Evolutionary conservation across 768 basidiomycete genomes (phyloP), one percentile per base, ranked within the genome.

Genomic region (Termitomyces sp.): DNA sequence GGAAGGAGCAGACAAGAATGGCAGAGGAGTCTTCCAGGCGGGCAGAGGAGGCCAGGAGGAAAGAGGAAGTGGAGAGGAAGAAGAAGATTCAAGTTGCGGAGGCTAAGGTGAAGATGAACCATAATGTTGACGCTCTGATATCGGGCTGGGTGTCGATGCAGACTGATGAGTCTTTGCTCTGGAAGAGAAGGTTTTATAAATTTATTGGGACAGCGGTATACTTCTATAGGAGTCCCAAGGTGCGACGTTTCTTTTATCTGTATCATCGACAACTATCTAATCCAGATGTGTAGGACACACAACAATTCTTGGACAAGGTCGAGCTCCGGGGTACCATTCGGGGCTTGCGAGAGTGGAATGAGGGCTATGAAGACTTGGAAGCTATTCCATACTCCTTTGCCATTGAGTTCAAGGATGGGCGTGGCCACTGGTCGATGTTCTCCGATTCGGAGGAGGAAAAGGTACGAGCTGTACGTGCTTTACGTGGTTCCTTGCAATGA

Each of bases 311-410:
- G 53, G 78, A 79, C 35, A 65, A 75, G 43, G 50, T 83, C n/a
- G 66, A 76, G 37, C 66, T 87, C 41, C 71, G 75, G 5, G 78
- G 77, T 9, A 68, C 72, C 9, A 63, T 84, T 15, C 68, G 66
- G 44, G 77, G 68, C 9, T 58, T 86, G 51, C 74, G 74, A 55
- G 86, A 87, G 60, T 85, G 83, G 80, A 73, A 79, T 53, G 81
- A 87, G 53, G 85, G 85, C 5, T 85, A 81, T 55, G 85, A 87
- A 54, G 82, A 85, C 45, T 66, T 88, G 34, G 76, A 83, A 63
- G 77, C 84, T 10, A 85, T 88, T 49, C 77, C 82, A 3, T 74
- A 82, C 55, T 84, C 86, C 0, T 86, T 88, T 68, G 86, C 80
- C 2, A 68, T 87, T 26, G 83, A 83, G 57, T 85, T 87, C 64